phyloP scores from a whole-genome alignment of 352 stramenopile species.

The Aphanomyces cochlioides region DNA sequence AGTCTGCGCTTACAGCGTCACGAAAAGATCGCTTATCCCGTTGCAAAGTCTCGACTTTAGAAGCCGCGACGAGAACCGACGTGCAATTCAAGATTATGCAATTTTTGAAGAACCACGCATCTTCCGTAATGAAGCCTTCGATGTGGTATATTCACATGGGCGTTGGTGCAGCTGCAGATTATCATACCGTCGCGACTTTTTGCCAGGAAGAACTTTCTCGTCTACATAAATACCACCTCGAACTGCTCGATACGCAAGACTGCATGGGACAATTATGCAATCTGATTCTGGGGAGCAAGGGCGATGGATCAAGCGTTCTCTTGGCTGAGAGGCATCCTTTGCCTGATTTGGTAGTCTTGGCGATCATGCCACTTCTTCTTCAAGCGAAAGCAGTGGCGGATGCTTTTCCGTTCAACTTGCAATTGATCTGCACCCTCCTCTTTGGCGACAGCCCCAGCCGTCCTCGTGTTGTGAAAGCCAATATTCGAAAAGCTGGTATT shows the following conservation, averaged over 20 bases:
- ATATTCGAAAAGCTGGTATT: constrained; percentile 60
- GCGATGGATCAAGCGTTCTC: constrained; percentile 38
- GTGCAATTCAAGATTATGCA: constrained; percentile 54
- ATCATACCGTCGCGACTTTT: constrained; percentile 66
- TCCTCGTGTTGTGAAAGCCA: constrained; percentile 48
- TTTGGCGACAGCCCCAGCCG: constrained; percentile 53
- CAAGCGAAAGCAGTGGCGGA: constrained; percentile 54
- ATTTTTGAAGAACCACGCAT: constrained; percentile 47
- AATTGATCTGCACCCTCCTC: constrained; percentile 74
- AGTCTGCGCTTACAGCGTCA: constrained; percentile 35
- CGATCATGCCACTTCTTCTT: constrained; percentile 46
- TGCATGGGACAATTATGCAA: constrained; percentile 44
- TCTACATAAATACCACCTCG: constrained; percentile 56
- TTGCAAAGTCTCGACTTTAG: constrained; percentile 42
- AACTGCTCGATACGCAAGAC: constrained; percentile 43
- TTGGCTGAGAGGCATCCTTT: constrained; percentile 52
- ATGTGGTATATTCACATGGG: constrained; percentile 53
- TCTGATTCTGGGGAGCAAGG: constrained; percentile 50
- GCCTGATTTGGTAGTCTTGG: constrained; percentile 56
- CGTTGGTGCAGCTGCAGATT: constrained; percentile 51
- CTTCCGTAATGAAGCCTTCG: constrained; percentile 36
- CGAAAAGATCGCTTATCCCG: constrained; percentile 54
- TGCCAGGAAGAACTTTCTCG: constrained; percentile 62
- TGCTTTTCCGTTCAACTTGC: constrained; percentile 56
- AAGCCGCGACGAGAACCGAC: constrained; percentile 52